phyloP scores from a whole-genome alignment of 2,329 filamentous ascomycete genomes.

The Arthrobotrys megalospora region DNA sequence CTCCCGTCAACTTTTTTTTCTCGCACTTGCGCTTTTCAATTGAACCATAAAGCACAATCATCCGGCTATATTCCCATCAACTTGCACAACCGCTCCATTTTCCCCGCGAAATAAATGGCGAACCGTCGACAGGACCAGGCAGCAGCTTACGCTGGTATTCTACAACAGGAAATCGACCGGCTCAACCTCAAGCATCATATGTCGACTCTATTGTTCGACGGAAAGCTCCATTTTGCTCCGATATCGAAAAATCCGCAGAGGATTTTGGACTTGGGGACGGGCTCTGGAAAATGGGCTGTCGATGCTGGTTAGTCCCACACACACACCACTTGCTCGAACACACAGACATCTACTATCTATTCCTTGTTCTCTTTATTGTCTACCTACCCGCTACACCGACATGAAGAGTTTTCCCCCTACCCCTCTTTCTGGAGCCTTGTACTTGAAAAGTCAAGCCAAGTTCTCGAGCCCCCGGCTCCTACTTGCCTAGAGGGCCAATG shows the following conservation, averaged over 20 bases:
- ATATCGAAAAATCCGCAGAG: slow-evolving; percentile 64
- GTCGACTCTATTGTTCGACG: slow-evolving; percentile 56
- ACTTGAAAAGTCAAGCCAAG: slow-evolving; percentile 36
- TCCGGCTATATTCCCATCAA: slow-evolving; percentile 53
- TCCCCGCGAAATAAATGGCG: slow-evolving; percentile 30
- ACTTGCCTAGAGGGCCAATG: slow-evolving; percentile 31
- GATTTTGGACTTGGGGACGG: slow-evolving; percentile 69
- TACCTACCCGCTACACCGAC: slow-evolving; percentile 43
- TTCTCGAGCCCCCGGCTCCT: slow-evolving; percentile 6
- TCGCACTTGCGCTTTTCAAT: slow-evolving; percentile 35
- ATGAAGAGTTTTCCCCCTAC: slow-evolving; percentile 27
- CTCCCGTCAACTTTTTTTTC: slow-evolving; percentile 2
- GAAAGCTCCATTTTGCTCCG: slow-evolving; percentile 60
- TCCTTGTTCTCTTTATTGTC: slow-evolving; percentile 28
- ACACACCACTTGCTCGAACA: slow-evolving; percentile 22
- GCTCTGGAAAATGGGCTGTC: slow-evolving; percentile 69
- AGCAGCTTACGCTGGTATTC: slow-evolving; percentile 53
- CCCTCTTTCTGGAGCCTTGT: slow-evolving; percentile 41
- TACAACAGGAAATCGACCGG: slow-evolving; percentile 60
- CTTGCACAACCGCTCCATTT: slow-evolving; percentile 12
- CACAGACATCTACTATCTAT: slow-evolving; percentile 17
- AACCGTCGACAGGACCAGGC: slow-evolving; percentile 42
- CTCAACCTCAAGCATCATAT: slow-evolving; percentile 60
- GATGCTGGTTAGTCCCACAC: slow-evolving; percentile 67
- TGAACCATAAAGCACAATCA: slow-evolving; percentile 51